Evolutionary conservation across 2,329 filamentous ascomycete genomes (phyloP).

Genomic region (Fusarium incarnatum): DNA sequence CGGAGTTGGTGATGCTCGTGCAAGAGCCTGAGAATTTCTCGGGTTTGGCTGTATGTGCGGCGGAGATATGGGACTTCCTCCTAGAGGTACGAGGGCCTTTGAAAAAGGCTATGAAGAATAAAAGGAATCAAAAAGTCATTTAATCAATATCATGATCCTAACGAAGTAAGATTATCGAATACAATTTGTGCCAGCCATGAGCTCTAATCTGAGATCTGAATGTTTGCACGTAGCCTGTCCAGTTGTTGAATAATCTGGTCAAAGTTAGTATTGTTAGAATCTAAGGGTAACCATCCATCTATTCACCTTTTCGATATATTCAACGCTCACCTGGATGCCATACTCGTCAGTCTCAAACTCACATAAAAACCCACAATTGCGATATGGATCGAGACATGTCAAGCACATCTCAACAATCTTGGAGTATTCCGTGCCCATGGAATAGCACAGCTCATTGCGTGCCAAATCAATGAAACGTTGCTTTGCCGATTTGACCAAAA

Average conservation of each 20-base stretch:
- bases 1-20: conserved; percentile 55
- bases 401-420: conserved; percentile 51
- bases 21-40: conserved; percentile 49
- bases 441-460: conserved; percentile 26
- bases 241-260: neutral
- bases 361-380: conserved; percentile 47
- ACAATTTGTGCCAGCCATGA: neutral
- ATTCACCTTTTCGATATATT: conserved; percentile 25
- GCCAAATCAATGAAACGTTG: neutral
- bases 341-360: conserved; percentile 29
- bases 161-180: neutral
- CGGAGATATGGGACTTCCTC: conserved; percentile 44
- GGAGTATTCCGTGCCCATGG: conserved; percentile 49
- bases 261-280: neutral
- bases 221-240: neutral
- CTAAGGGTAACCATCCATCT: neutral
- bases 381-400: conserved; percentile 50
- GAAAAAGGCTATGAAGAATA: conserved; percentile 43
- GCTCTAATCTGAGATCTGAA: neutral
- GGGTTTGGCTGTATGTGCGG: conserved; percentile 46
- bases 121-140: conserved; percentile 44
- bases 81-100: conserved; percentile 40
- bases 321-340: conserved; percentile 16
- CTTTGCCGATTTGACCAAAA: neutral
- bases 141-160: conserved; percentile 37